Base-by-base conservation (phyloP, 306 rosid species). In the Acacia acuminata region DNA sequence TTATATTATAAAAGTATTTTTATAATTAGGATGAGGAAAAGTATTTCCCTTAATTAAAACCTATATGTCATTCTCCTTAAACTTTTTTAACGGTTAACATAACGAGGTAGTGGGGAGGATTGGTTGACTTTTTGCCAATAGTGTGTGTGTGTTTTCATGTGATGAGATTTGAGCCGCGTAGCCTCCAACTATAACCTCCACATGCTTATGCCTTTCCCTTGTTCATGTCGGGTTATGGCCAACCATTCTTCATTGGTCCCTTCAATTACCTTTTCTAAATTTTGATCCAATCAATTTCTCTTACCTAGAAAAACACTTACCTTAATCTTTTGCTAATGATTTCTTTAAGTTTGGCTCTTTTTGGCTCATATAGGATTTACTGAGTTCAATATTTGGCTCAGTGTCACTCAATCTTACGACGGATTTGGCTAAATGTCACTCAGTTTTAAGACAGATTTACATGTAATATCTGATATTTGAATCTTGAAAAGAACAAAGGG, bases 141-240 rank as follows among this genome's bases (percentile, higher is more conserved):
- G 15, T 53, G 48, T 2, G 12, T 7, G 30, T 20, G 64, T n/a
- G 64, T 6, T 38, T 38, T 38, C 81, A 43, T 48, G 66, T 58
- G 86, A 85, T 81, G 72, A 45, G 43, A 58, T 20, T 50, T 76
- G 63, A 77, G 86, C 81, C 81, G 78, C 85, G 81, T 78, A 36
- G 55, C 17, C 82, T 65, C 36, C 65, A 20, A 58, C 36, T 22
- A 11, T 19, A 72, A 53, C 25, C 50, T 47, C 75, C 89, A 85
- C 89, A 81, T 85, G 89, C 55, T 64, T 14, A 2, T 65, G n/a
- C 82, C 65, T 79, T 48, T 80, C 71, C 10, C 9, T 19, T 77
- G 84, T 43, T 8, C 8, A 10, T 77, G 83, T 76, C 79, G 75
- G 53, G 50, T 53, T 50, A 82, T 77, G 27, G 38, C 65, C 85